phyloP scores from a whole-genome alignment of 495 filamentous ascomycete genomes.

The Endocarpon pusillum region DNA sequence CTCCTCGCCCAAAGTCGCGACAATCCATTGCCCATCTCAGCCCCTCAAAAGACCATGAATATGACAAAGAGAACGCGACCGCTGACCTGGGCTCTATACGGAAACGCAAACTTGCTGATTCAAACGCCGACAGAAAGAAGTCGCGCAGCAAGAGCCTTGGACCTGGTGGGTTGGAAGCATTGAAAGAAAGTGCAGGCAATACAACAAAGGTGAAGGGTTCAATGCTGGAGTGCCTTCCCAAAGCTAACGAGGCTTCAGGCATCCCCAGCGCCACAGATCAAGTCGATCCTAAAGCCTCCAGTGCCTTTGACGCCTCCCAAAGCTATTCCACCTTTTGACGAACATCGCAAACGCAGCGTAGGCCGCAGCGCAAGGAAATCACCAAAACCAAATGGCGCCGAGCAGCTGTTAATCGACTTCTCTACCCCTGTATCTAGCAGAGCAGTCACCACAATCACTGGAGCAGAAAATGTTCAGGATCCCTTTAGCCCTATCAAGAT shows the following conservation, averaged over 20 bases:
- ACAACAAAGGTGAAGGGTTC: constrained; percentile 46
- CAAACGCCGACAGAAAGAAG: constrained; percentile 42
- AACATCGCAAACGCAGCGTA: constrained; percentile 26
- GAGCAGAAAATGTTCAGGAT: constrained; percentile 29
- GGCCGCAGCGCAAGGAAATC: constrained; percentile 13
- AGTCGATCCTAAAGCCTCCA: constrained; percentile 78
- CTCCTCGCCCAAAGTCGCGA: constrained; percentile 39
- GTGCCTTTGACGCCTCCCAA: constrained; percentile 47
- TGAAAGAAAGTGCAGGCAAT: constrained; percentile 66
- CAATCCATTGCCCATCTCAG: constrained; percentile 61
- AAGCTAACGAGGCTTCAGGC: no score
- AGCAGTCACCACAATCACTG: constrained; percentile 9
- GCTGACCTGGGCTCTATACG: constrained; percentile 32
- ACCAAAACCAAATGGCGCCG: constrained; percentile 12
- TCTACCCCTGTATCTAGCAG: constrained; percentile 18
- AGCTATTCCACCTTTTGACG: constrained; percentile 35
- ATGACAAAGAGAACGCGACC: constrained; percentile 59
- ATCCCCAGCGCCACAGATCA: constrained; percentile 36
- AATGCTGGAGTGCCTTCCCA: constrained; percentile 2
- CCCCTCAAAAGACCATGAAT: constrained; percentile 26
- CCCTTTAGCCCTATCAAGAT: constrained; percentile 30
- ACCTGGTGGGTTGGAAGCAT: constrained; percentile 69
- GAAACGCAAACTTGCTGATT: constrained; percentile 17
- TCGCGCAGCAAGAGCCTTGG: constrained; percentile 89
- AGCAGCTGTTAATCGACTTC: constrained; percentile 32